Evolutionary conservation across 2,329 filamentous ascomycete species (phyloP), one percentile per base, ranked within the genome.

Genomic region (Aspergillus pseudonomiae): DNA sequence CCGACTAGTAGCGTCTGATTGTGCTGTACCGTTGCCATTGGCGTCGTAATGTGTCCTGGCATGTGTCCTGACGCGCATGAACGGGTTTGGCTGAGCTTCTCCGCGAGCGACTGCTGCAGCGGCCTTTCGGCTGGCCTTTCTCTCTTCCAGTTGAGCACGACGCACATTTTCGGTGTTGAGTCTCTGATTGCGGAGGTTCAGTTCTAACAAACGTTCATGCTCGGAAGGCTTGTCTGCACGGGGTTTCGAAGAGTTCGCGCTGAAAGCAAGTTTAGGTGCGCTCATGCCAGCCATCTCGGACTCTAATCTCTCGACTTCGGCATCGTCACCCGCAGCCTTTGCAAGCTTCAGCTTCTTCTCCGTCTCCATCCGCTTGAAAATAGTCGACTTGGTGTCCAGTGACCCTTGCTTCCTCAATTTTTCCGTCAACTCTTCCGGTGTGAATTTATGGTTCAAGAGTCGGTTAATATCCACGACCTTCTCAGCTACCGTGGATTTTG

Each of bases 111-210:
- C 78, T 48, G 86, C 87, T 62, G 83, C 84, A 68, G 88, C 88
- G 52, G 83, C 84, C 76, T 86, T 86, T 67, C 86, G 87, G 70
- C 82, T 82, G 68, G 84, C 85, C 57, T 86, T 86, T 70, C 89
- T 86, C 80, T 99, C 95, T 69, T 90, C 90, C 61, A 97, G 84
- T 75, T 97, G 91, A 0, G 94, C 94, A 77, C 92, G 91, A 64
- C 94, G 92, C n/a, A 98, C 91, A 55, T 91, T 89, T 75, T 97
- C 92, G n/a, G 87, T 86, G 73, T 97, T 97, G 69, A 89, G 86
- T 63, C 89, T 88, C 65, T 94, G 89, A 78, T 97, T 97, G 73
- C 91, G 88, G 32, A 87, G 84, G 78, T 99, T 99, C 68, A 97
- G 84, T 72, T 91, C 86, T 0, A 92, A 91, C 28, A 98, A 85